These are phyloP conservation scores for Rhizoclosmatium globosum DNA, from an alignment of 192 early-diverging fungal genomes.

Conservation along the genomic window DNA sequence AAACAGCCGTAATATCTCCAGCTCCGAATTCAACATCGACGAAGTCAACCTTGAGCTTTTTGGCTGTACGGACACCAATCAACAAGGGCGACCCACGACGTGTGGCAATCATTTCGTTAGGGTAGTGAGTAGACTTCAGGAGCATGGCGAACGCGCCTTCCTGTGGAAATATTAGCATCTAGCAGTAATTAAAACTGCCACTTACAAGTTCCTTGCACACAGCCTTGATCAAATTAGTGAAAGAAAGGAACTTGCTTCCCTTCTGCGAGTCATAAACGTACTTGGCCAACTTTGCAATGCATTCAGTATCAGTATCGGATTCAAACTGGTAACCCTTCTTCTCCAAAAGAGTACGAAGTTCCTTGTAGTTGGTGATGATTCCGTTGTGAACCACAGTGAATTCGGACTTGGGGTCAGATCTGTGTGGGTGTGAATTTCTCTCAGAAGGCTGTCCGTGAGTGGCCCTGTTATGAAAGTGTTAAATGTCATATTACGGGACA, in stretches of 20 bases:
- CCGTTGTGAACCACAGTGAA: conserved; percentile 99
- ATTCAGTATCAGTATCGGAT: conserved; percentile 97
- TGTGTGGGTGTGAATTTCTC: conserved; percentile 96
- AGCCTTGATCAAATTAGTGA: conserved; percentile 93
- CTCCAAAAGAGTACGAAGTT: conserved; percentile 90
- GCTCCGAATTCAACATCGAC: conserved; percentile 93
- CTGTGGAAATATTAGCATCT: conserved; percentile 16
- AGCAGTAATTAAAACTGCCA: conserved; percentile 26
- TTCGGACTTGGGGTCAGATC: conserved; percentile 87
- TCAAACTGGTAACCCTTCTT: conserved; percentile 98
- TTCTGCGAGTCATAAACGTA: conserved; percentile 97
- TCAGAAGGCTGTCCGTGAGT: conserved; percentile 96
- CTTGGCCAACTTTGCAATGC: conserved; percentile 96
- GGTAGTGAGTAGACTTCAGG: conserved; percentile 94
- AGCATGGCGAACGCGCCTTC: conserved; percentile 98
- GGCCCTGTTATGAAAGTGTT: conserved; percentile 53
- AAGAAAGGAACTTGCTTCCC: conserved; percentile 70
- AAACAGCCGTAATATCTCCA: not conserved
- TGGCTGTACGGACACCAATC: conserved; percentile 95
- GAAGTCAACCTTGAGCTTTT: conserved; percentile 99
- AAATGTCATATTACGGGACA: not conserved
- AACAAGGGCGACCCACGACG: conserved; percentile 98
- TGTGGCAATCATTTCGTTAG: conserved; percentile 92
- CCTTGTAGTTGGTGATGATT: conserved; percentile 99
- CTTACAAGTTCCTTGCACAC: conserved; percentile 94